phyloP scores from a whole-genome alignment of 2,329 filamentous ascomycete species.

The Fusarium brevicatenulatum region DNA sequence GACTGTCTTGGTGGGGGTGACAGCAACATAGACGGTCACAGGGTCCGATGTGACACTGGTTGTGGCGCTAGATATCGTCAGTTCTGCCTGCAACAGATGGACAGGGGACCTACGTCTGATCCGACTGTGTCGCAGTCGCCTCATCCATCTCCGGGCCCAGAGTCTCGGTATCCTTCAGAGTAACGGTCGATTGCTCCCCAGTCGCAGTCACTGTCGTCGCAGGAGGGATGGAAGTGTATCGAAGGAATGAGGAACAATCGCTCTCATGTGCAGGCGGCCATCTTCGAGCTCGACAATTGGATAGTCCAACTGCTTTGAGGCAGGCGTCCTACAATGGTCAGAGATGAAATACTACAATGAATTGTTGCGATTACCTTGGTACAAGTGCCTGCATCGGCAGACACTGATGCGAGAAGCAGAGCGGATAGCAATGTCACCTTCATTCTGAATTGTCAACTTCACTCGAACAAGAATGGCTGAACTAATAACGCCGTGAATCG shows the following conservation, averaged over 20 bases:
- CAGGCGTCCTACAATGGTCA: not conserved
- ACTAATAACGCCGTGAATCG: not conserved
- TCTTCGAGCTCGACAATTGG: not conserved
- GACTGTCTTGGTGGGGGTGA: not conserved
- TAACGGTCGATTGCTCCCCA: not conserved
- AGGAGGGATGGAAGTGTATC: not conserved
- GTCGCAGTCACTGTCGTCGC: not conserved
- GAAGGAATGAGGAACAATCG: not conserved
- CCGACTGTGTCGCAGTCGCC: not conserved
- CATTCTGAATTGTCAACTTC: not conserved
- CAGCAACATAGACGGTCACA: not conserved
- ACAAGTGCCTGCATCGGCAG: not conserved
- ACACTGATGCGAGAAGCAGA: not conserved
- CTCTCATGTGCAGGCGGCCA: not conserved
- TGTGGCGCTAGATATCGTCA: not conserved
- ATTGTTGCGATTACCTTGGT: fast-evolving
- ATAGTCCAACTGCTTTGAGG: fast-evolving
- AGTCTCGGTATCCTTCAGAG: not conserved
- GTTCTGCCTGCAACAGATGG: fast-evolving
- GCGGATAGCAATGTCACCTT: not conserved
- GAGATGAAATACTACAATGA: fast-evolving
- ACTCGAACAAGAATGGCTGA: not conserved
- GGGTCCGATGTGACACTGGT: not conserved
- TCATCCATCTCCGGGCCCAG: not conserved
- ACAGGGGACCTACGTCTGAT: not conserved